Conservation (phyloP, 2,329 filamentous ascomycete genomes). For the Paecilomyces formosus region DNA sequence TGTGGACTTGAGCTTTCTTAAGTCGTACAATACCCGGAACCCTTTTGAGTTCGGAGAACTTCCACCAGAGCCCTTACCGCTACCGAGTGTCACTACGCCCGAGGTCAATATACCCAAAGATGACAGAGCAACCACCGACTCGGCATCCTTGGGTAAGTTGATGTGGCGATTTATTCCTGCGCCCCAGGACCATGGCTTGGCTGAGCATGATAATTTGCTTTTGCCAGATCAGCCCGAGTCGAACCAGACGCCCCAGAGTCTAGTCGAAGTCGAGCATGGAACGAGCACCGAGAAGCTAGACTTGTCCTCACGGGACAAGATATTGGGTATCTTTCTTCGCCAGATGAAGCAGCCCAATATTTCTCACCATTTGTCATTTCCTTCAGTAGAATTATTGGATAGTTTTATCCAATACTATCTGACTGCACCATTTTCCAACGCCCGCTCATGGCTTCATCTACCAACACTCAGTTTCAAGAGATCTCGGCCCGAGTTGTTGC, state of each 20-base stretch:
- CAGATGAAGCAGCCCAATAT: slow-evolving; percentile 2
- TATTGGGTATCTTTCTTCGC: slow-evolving; percentile 3
- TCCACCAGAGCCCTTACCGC: too few relatives aligned
- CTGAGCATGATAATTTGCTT: slow-evolving; percentile 25
- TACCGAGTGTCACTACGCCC: too few relatives aligned
- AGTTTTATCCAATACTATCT: slow-evolving; percentile 26
- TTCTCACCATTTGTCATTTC: slow-evolving; percentile 20
- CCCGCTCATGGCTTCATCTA: slow-evolving; percentile 23
- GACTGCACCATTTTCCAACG: slow-evolving; percentile 5
- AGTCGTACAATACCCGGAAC: slow-evolving; percentile 21
- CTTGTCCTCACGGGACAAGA: slow-evolving; percentile 4
- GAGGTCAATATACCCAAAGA: too few relatives aligned
- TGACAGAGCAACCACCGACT: slow-evolving; percentile 6
- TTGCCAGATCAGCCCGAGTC: slow-evolving; percentile 13
- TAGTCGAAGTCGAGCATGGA: slow-evolving; percentile 10
- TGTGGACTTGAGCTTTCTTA: slow-evolving; percentile 24
- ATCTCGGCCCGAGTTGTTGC: slow-evolving; percentile 24
- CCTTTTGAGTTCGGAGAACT: slow-evolving; percentile 23
- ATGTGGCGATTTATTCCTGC: slow-evolving; percentile 25
- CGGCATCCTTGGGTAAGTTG: slow-evolving; percentile 11
- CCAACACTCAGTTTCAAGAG: slow-evolving; percentile 23
- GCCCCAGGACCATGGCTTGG: slow-evolving; percentile 20
- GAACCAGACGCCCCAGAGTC: slow-evolving; percentile 2
- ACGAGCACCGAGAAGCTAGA: slow-evolving; percentile 1
- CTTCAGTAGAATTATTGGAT: slow-evolving; percentile 25